Evolutionary conservation across 2,329 filamentous ascomycete genomes (phyloP).

Genomic region (Leptographium radiaticola): DNA sequence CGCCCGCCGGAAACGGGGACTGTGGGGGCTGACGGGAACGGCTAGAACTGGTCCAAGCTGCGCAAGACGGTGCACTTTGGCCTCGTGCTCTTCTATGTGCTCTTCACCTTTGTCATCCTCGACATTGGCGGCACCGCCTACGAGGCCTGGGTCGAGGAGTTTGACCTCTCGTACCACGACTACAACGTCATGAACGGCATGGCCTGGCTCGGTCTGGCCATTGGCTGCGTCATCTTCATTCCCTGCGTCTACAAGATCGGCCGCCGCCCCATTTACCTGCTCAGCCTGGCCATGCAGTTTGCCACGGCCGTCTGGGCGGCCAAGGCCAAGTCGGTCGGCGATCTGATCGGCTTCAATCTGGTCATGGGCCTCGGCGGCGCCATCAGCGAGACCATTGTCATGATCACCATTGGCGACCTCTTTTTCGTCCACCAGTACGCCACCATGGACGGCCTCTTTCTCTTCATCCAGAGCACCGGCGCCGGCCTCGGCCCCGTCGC

Average conservation of each 20-base stretch:
- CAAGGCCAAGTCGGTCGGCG: background rate
- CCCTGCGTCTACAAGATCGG: background rate
- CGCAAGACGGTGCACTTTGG: background rate
- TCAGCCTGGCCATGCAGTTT: background rate
- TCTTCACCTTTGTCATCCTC: background rate
- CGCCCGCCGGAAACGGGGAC: background rate
- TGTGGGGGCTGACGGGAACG: background rate
- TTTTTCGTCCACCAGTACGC: slow-evolving; percentile 45
- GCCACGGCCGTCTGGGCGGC: background rate
- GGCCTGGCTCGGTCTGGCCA: background rate
- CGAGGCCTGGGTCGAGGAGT: background rate
- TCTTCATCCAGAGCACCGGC: slow-evolving; percentile 27
- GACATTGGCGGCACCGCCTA: background rate
- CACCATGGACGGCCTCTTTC: slow-evolving; percentile 32
- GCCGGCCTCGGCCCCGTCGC: slow-evolving; percentile 28
- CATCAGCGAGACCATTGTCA: slow-evolving; percentile 1
- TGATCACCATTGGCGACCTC: slow-evolving; percentile 25
- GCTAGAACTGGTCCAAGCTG: background rate
- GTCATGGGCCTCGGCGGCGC: background rate
- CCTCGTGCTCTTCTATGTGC: background rate
- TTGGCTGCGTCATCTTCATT: background rate
- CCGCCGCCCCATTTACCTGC: background rate
- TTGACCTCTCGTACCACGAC: background rate
- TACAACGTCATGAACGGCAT: background rate
- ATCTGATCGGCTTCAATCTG: background rate